A percentile compares a stretch with the other conserved stretches of the same genome.
These are phyloP conservation scores for Phylloporus sp. DNA, from an alignment of 768 basidiomycete genomes.

Conservation along the genomic window DNA sequence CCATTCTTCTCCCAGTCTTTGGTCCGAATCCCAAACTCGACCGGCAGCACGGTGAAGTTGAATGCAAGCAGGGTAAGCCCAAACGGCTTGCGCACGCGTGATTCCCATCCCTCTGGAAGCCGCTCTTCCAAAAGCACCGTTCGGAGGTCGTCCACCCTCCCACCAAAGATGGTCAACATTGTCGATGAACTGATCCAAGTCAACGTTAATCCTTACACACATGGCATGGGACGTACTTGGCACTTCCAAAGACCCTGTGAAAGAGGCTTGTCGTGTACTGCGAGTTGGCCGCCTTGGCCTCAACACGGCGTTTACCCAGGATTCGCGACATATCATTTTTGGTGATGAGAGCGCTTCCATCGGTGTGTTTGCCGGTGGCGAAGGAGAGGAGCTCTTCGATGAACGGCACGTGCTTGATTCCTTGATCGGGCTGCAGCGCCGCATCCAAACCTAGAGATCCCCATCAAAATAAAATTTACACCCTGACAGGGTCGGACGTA, in stretches of 20 bases:
- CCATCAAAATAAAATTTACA: background rate
- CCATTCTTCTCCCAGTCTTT: constrained; percentile 25
- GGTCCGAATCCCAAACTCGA: constrained; percentile 20
- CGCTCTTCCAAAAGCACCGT: constrained; percentile 62
- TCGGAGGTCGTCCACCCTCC: constrained; percentile 52
- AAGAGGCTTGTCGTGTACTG: constrained; percentile 48
- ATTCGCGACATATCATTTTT: constrained; percentile 56
- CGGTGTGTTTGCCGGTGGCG: constrained; percentile 55
- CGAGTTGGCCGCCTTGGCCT: constrained; percentile 51
- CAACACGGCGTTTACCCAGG: constrained; percentile 57
- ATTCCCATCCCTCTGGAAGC: constrained; percentile 69
- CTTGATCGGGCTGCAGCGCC: constrained; percentile 47
- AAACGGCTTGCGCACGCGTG: constrained; percentile 45
- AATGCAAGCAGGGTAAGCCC: constrained; percentile 62
- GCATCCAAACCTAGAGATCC: constrained; percentile 49
- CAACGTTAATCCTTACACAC: background rate
- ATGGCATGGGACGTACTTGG: constrained; percentile 52
- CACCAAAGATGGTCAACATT: constrained; percentile 66
- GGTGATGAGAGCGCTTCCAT: constrained; percentile 48
- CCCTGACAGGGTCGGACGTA: constrained; percentile 7
- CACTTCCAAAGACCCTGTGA: constrained; percentile 65
- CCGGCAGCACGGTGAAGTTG: constrained; percentile 37
- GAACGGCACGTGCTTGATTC: constrained; percentile 43
- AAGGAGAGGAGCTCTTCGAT: constrained; percentile 57
- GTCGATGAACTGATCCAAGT: constrained; percentile 52